Conservation (phyloP, 371 early-diverging fungal species). For the Circinella minor region DNA sequence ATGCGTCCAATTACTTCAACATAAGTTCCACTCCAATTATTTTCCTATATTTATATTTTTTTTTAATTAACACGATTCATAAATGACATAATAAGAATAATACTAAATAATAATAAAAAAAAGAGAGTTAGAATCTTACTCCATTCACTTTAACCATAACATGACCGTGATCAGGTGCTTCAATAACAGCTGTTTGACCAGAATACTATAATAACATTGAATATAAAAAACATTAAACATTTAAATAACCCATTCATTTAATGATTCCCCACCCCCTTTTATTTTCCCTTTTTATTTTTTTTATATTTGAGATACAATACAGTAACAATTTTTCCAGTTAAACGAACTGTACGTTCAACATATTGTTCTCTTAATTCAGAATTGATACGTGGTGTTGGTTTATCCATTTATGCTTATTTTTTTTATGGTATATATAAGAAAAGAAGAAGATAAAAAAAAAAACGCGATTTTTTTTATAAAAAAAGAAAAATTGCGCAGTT, state of each 20-base stretch:
- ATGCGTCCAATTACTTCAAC: constrained; percentile 55
- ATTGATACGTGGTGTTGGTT: constrained; percentile 69
- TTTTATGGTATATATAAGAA: background rate
- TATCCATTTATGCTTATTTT: constrained; percentile 46
- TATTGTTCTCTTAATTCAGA: constrained; percentile 60
- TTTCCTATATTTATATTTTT: constrained; percentile 28
- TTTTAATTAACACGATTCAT: too few species aligned
- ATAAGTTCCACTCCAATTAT: constrained; percentile 45
- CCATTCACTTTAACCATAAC: constrained; percentile 54
- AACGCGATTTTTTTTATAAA: background rate
- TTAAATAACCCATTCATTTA: too few species aligned
- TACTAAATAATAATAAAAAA: too few species aligned
- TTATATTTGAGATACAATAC: constrained; percentile 26
- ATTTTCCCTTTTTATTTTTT: too few species aligned
- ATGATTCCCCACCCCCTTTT: too few species aligned
- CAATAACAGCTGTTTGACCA: constrained; percentile 56
- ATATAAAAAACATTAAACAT: too few species aligned
- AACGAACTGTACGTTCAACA: constrained; percentile 56
- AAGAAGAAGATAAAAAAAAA: background rate
- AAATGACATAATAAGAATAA: too few species aligned
- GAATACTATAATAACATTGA: constrained; percentile 41
- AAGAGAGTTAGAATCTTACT: constrained; percentile 30
- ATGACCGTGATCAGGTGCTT: constrained; percentile 56
- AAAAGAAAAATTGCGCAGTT: too few species aligned
- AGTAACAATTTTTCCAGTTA: constrained; percentile 58